phyloP scores from a whole-genome alignment of 2,329 filamentous ascomycete species.

The Trichoderma afroharzianum region DNA sequence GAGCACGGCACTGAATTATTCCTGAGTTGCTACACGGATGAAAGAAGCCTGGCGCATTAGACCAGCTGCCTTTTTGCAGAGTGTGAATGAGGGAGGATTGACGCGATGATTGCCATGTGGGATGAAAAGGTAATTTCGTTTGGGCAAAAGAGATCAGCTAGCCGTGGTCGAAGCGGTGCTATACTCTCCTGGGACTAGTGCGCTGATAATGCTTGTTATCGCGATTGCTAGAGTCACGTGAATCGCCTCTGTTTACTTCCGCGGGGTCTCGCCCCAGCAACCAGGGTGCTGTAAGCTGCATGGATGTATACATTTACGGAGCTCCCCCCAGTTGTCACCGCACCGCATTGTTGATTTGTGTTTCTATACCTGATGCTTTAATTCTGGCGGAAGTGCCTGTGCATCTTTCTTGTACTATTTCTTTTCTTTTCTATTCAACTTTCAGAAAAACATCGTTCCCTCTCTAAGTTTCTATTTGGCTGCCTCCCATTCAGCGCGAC shows the following conservation, averaged over 20 bases:
- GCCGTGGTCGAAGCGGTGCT: not conserved
- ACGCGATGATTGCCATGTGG: conserved; percentile 16
- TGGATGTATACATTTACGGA: conserved; percentile 19
- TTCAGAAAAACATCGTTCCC: not conserved
- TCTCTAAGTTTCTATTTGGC: not conserved
- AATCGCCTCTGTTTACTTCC: conserved; percentile 16
- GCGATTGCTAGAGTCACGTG: conserved; percentile 14
- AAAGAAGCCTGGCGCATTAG: not conserved
- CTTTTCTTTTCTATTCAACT: conserved; percentile 14
- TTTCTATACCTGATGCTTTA: conserved; percentile 24
- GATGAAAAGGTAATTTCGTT: conserved; percentile 17
- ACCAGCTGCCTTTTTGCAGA: not conserved
- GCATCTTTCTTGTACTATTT: conserved; percentile 24
- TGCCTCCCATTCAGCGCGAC: not conserved
- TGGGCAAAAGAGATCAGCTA: not conserved
- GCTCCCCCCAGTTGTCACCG: conserved; percentile 17
- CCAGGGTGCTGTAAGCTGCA: conserved; percentile 21
- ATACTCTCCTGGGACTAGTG: not conserved
- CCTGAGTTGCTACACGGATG: not conserved
- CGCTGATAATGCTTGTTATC: not conserved
- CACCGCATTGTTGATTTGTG: conserved; percentile 24
- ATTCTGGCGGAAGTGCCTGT: conserved; percentile 24
- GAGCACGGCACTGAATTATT: not conserved
- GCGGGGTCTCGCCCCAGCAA: conserved; percentile 28
- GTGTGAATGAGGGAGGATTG: not conserved